Evolutionary conservation across 345 rosid species (phyloP).

Genomic region (Citrus reticulata): DNA sequence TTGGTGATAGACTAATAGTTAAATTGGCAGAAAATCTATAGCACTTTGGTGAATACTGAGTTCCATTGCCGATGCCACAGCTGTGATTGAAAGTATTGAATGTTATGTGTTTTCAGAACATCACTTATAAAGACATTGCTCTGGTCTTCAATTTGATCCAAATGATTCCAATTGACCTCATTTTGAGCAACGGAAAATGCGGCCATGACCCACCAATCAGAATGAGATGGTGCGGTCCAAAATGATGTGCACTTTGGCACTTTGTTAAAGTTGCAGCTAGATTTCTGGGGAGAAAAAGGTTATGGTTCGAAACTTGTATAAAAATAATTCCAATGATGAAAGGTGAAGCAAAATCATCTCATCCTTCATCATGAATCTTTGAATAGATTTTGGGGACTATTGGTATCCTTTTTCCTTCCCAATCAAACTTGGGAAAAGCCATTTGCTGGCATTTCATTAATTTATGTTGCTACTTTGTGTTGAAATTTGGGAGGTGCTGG

Average conservation of each 20-base stretch:
- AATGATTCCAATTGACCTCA: background rate
- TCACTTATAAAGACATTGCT: background rate
- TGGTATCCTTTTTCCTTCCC: constrained; percentile 8
- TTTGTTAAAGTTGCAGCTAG: background rate
- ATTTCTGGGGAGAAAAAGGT: constrained; percentile 16
- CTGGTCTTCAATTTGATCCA: background rate
- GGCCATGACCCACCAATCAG: constrained; percentile 1
- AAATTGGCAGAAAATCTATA: background rate
- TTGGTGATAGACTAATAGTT: background rate
- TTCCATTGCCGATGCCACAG: background rate
- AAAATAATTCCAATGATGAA: constrained; percentile 38
- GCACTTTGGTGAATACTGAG: constrained; percentile 10
- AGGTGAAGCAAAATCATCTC: constrained; percentile 50
- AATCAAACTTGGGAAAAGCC: constrained; percentile 21
- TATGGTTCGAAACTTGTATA: constrained; percentile 29
- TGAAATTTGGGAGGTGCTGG: constrained; percentile 18
- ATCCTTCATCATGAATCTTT: constrained; percentile 26
- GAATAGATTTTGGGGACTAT: constrained; percentile 10
- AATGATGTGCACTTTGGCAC: constrained; percentile 7
- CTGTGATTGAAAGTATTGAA: background rate
- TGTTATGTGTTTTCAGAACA: background rate
- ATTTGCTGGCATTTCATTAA: constrained; percentile 9
- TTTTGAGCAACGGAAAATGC: constrained; percentile 1
- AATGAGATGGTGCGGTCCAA: constrained; percentile 12
- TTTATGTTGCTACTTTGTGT: constrained; percentile 16